Evolutionary conservation across 2,329 filamentous ascomycete species (phyloP).

Genomic region (Coniochaeta prunicola): DNA sequence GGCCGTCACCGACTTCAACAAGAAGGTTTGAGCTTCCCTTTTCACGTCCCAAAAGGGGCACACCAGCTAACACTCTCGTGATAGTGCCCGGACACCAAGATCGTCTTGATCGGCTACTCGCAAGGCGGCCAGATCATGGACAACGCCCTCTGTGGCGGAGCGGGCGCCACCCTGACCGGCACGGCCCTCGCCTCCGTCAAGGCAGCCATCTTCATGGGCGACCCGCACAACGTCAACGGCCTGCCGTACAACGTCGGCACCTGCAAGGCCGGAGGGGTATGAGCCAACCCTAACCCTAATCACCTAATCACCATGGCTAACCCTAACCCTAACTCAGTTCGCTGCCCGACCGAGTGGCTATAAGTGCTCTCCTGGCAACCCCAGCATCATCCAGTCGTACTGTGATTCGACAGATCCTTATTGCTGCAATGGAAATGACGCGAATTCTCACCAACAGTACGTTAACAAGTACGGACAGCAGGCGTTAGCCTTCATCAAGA

Average conservation of each 20-base stretch:
- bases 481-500: conserved; percentile 49
- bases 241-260: conserved; percentile 55
- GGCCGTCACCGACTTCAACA: conserved; percentile 48
- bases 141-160: conserved; percentile 53
- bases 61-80: neutral
- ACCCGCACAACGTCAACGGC: conserved; percentile 47
- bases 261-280: conserved; percentile 50
- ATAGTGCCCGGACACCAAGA: conserved; percentile 45
- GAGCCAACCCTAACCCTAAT: conserved; percentile 11
- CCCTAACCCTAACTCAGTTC: conserved; percentile 36
- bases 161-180: conserved; percentile 21
- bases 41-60: neutral
- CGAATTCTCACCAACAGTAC: conserved; percentile 48
- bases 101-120: conserved; percentile 57
- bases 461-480: conserved; percentile 46
- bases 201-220: conserved; percentile 56
- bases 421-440: conserved; percentile 52
- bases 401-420: conserved; percentile 54
- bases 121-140: conserved; percentile 60
- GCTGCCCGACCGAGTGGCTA: conserved; percentile 47
- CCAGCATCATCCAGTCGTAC: conserved; percentile 48
- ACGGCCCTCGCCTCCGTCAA: conserved; percentile 47
- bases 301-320: neutral
- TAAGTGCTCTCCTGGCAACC: conserved; percentile 37
- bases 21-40: conserved; percentile 14